Percentiles rank a stretch among this genome's conserved stretches.
Evolutionary conservation across 768 basidiomycete genomes (phyloP).

Genomic region (Lepiota brunneoincarnata): DNA sequence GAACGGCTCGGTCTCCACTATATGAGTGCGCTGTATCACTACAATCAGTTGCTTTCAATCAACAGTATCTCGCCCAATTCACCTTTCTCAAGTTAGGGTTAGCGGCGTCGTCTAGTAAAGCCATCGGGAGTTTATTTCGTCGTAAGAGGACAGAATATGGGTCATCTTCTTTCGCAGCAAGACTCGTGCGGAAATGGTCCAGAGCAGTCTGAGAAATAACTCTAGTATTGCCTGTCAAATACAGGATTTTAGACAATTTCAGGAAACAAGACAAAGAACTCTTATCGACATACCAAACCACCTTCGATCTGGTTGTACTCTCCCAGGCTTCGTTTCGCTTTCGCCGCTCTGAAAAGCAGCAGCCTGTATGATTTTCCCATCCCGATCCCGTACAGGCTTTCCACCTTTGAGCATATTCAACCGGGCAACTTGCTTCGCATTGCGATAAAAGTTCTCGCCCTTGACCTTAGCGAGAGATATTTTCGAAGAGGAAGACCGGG

Average conservation of each 20-base stretch:
- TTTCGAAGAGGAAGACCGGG: slow-evolving; percentile 47
- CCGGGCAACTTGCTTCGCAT: slow-evolving; percentile 82
- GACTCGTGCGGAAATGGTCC: slow-evolving; percentile 92
- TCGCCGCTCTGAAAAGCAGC: slow-evolving; percentile 97
- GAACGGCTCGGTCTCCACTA: slow-evolving; percentile 96
- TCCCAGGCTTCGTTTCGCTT: slow-evolving; percentile 82
- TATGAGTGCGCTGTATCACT: slow-evolving; percentile 70
- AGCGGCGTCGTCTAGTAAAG: slow-evolving; percentile 84
- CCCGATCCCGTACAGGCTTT: slow-evolving; percentile 85
- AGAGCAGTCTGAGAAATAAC: slow-evolving; percentile 96
- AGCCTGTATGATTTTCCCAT: slow-evolving; percentile 90
- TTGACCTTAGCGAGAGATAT: slow-evolving; percentile 68
- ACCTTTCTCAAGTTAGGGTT: slow-evolving; percentile 81
- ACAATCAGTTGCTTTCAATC: not conserved
- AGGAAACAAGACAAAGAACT: not conserved
- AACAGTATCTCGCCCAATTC: slow-evolving; percentile 21
- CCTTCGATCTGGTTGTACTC: slow-evolving; percentile 91
- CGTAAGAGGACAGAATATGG: slow-evolving; percentile 94
- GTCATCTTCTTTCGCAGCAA: slow-evolving; percentile 82
- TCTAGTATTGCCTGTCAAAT: slow-evolving; percentile 84
- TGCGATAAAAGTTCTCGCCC: slow-evolving; percentile 97
- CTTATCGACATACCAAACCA: slow-evolving; percentile 83
- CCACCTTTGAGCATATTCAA: slow-evolving; percentile 94
- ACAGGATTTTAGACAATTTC: not conserved
- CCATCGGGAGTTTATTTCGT: slow-evolving; percentile 97